Conservation (phyloP, 2,329 filamentous ascomycete species). For the Helminthosporium solani region DNA sequence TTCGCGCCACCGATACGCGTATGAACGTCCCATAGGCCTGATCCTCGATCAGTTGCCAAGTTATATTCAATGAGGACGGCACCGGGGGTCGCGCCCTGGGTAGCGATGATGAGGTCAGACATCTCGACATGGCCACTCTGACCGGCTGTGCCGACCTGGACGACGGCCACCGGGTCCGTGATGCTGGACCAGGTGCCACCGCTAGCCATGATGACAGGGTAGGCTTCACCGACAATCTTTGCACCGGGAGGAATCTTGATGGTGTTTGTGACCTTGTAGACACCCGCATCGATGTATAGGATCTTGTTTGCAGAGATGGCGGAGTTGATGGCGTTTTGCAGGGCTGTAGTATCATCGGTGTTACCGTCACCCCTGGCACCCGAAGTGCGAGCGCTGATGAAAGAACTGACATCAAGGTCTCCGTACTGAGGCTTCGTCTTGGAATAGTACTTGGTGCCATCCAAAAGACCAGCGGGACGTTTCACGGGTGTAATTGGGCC, state of each 20-base stretch:
- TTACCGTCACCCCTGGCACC: slow-evolving; percentile 75
- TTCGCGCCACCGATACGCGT: slow-evolving; percentile 79
- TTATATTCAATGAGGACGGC: slow-evolving; percentile 76
- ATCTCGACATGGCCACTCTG: slow-evolving; percentile 69
- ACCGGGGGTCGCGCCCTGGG: slow-evolving; percentile 67
- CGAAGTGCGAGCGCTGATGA: slow-evolving; percentile 54
- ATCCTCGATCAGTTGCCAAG: slow-evolving; percentile 49
- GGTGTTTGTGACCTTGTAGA: slow-evolving; percentile 59
- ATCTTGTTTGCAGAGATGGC: slow-evolving; percentile 57
- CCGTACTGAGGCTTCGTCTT: slow-evolving; percentile 54
- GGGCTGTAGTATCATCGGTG: slow-evolving; percentile 77
- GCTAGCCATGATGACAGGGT: slow-evolving; percentile 79
- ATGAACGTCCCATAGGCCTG: slow-evolving; percentile 85
- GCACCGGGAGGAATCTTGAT: slow-evolving; percentile 66
- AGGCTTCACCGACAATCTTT: slow-evolving; percentile 81
- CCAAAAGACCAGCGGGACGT: slow-evolving; percentile 51
- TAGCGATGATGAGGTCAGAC: slow-evolving; percentile 72
- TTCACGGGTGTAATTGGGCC: slow-evolving; percentile 48
- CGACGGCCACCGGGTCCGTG: slow-evolving; percentile 60
- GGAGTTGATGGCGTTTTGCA: slow-evolving; percentile 72
- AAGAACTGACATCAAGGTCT: slow-evolving; percentile 58
- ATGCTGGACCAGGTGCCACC: slow-evolving; percentile 56
- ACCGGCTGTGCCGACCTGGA: slow-evolving; percentile 66
- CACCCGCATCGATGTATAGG: slow-evolving; percentile 61
- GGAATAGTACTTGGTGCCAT: slow-evolving; percentile 51